Base-by-base conservation (phyloP, 352 stramenopile species). In the Pythium folliculosum region DNA sequence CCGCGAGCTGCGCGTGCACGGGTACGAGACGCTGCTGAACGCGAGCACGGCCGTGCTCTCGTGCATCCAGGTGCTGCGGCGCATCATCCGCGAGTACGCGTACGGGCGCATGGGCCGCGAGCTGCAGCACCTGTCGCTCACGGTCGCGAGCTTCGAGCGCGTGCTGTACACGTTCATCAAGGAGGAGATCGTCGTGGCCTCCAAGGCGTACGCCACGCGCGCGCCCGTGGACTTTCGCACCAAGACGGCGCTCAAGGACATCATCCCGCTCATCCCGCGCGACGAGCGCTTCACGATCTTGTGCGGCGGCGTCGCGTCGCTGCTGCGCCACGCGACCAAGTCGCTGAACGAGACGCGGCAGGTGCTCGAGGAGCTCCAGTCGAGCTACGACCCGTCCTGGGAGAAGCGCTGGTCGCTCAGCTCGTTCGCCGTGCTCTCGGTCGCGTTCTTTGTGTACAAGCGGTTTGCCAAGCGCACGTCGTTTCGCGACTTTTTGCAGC, bases 151-250 rank as follows among this genome's bases (percentile, higher is more conserved):
- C 25, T 94, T 94, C 69, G 88, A 96, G 73, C 81, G 88, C 35
- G 76, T 96, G 14, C 63, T 96, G 22, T 96, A 94, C 69, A 91
- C 77, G 38, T 96, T 96, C 71, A 94, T 94, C 63, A 94, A 94
- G 63, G 86, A 96, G 63, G 88, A 95, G 72, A 88, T 95, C 70
- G 76, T 95, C 32, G 72, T 92, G 67, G 84, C 84, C 8, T 91
- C 84, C n/a, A 89, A 91, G 66, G 75, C 77, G 32, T 89, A 84
- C 64, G 62, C 70, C 6, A 65, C 77, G 45, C 65, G 74, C 12
- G 73, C 82, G 40, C 79, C 81, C 10, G 77, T 94, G 27, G 78
- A 94, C 60, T 94, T 94, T 30, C 83, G 86, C 45, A 56, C 75
- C 45, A 96, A 96, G 73, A 89, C 82, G 47, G 88, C 88, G 32